Conservation (phyloP, 176 grass and related monocot species). For the Guadua angustifolia region DNA sequence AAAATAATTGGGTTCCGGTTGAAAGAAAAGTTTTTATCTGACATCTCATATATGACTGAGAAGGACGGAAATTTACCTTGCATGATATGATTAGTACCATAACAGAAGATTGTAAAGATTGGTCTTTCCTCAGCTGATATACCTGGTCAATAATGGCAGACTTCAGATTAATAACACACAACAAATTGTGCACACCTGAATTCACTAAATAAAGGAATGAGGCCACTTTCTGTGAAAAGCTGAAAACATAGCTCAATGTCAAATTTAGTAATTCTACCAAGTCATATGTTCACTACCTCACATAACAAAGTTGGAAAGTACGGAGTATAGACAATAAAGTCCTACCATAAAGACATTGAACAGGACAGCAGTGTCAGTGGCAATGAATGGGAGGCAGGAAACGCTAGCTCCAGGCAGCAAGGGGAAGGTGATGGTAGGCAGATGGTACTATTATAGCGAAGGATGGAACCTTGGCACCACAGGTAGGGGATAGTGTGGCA, state of each 20-base stretch:
- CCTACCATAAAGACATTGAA: background rate
- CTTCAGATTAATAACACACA: slow-evolving; percentile 40
- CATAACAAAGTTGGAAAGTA: slow-evolving; percentile 34
- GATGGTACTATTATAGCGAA: slow-evolving; percentile 8
- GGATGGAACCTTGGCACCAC: background rate
- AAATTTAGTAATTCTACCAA: slow-evolving; percentile 1
- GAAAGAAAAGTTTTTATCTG: background rate
- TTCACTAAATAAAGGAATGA: slow-evolving; percentile 28
- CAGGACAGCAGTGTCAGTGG: background rate
- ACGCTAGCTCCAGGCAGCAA: background rate
- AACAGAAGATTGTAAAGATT: slow-evolving; percentile 61
- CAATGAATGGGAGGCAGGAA: background rate
- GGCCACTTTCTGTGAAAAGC: background rate
- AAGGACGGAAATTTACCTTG: slow-evolving; percentile 64
- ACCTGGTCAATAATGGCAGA: slow-evolving; percentile 51
- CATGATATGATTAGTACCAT: slow-evolving; percentile 82
- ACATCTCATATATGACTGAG: slow-evolving; percentile 34
- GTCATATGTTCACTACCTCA: background rate
- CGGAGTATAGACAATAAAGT: background rate
- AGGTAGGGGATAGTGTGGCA: slow-evolving; percentile 5
- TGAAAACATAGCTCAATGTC: slow-evolving; percentile 13
- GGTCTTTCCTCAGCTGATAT: slow-evolving; percentile 63
- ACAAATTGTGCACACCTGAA: background rate
- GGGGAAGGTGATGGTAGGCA: background rate
- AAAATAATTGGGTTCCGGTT: background rate